Conservation (phyloP, 148 eudicot species). For the Silene latifolia region DNA sequence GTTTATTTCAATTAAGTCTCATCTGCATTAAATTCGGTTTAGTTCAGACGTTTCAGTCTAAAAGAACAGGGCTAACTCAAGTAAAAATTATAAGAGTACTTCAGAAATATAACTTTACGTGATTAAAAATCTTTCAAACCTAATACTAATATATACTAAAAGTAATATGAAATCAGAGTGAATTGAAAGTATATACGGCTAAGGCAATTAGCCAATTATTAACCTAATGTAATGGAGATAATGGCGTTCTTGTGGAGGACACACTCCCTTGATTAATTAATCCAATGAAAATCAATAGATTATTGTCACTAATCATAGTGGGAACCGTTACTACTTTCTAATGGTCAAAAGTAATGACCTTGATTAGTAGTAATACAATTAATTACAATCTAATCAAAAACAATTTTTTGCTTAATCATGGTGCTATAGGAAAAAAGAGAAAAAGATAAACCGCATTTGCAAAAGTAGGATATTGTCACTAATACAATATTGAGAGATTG, state of each 20-base stretch:
- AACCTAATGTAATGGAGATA: neutral
- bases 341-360: conserved; percentile 7
- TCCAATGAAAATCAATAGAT: neutral
- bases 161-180: too few relatives aligned
- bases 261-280: conserved; percentile 20
- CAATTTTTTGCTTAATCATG: neutral
- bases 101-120: too few relatives aligned
- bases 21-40: too few relatives aligned
- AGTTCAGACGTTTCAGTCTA: too few relatives aligned
- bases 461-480: neutral
- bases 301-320: neutral
- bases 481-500: conserved; percentile 12
- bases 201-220: too few relatives aligned
- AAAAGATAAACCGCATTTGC: neutral
- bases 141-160: too few relatives aligned
- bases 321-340: neutral
- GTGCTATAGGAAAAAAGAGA: neutral
- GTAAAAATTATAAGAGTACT: too few relatives aligned
- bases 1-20: too few relatives aligned
- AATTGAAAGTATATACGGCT: too few relatives aligned
- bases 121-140: too few relatives aligned
- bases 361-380: neutral
- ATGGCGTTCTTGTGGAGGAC: conserved; percentile 17
- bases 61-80: too few relatives aligned
- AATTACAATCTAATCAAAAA: neutral